Evolutionary conservation across 2,329 filamentous ascomycete species (phyloP).

Genomic region (Phyllosticta paracitricarpa): DNA sequence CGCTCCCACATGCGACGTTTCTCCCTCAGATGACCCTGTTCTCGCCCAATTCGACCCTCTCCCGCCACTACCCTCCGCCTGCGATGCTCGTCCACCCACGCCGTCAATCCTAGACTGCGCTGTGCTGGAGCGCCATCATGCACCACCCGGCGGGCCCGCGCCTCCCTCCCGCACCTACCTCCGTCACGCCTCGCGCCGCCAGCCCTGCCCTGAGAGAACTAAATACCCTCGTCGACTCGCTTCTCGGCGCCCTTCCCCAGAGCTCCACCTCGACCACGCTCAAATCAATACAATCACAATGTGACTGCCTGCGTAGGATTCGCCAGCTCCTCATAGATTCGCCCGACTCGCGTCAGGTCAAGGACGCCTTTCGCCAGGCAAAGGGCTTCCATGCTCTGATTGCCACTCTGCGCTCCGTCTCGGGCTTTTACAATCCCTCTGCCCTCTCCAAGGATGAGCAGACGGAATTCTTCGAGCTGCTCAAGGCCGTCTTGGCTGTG

Average conservation of each 20-base stretch:
- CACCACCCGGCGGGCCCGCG: slow-evolving; percentile 23
- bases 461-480: slow-evolving; percentile 53
- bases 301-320: slow-evolving; percentile 52
- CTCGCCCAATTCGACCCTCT: slow-evolving; percentile 1
- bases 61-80: slow-evolving; percentile 1
- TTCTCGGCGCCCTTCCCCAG: slow-evolving; percentile 21
- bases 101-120: slow-evolving; percentile 17
- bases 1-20: slow-evolving; percentile 1
- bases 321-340: slow-evolving; percentile 53
- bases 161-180: slow-evolving; percentile 29
- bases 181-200: slow-evolving; percentile 28
- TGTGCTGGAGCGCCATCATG: slow-evolving; percentile 24
- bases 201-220: slow-evolving; percentile 28
- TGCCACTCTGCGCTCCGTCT: slow-evolving; percentile 57
- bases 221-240: slow-evolving; percentile 26
- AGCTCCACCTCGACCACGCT: slow-evolving; percentile 20
- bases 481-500: slow-evolving; percentile 63
- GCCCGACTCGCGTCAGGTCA: slow-evolving; percentile 41
- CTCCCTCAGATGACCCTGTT: slow-evolving; percentile 7
- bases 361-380: slow-evolving; percentile 76
- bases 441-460: slow-evolving; percentile 54
- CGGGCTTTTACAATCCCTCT: slow-evolving; percentile 64
- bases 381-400: slow-evolving; percentile 69
- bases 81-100: slow-evolving; percentile 16
- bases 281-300: slow-evolving; percentile 26